A percentile compares a stretch with the other conserved stretches of the same genome.
Conservation (phyloP, 164 flowering plant genomes). For the Saururus chinensis region DNA sequence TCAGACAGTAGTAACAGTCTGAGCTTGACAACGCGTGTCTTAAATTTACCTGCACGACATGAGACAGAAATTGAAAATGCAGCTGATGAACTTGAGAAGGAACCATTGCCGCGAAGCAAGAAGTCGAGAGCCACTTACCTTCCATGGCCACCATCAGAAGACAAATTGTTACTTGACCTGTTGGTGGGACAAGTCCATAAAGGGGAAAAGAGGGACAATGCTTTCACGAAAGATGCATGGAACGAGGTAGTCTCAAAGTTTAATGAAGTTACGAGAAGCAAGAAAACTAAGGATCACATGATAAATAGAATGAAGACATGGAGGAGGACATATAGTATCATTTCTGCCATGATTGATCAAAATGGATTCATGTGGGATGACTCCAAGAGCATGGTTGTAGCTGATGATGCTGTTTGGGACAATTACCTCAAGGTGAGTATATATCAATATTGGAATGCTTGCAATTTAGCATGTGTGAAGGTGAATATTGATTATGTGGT, state of each 20-base stretch:
- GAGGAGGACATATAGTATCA: not conserved
- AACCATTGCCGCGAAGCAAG: not conserved
- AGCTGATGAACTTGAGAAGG: not conserved
- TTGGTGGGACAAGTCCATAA: not conserved
- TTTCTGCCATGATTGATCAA: not conserved
- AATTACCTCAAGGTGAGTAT: constrained; percentile 1
- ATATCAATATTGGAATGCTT: no score
- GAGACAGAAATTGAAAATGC: not conserved
- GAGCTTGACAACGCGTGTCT: not conserved
- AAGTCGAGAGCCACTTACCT: not conserved
- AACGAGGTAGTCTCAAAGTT: not conserved
- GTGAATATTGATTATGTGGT: no score
- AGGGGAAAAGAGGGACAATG: not conserved
- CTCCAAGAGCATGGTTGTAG: not conserved
- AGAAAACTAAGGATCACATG: not conserved
- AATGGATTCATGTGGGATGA: constrained; percentile 3
- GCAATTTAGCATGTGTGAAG: no score
- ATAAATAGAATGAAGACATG: not conserved
- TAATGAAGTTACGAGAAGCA: not conserved
- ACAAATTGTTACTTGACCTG: not conserved
- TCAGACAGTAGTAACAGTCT: not conserved
- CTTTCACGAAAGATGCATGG: constrained; percentile 1
- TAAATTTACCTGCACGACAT: not conserved
- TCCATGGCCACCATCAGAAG: not conserved
- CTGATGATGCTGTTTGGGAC: constrained; percentile 1